A percentile compares a stretch with the other conserved stretches of the same genome.
Evolutionary conservation across 2,329 filamentous ascomycete species (phyloP).

Genomic region (Microcyclosporella mali): DNA sequence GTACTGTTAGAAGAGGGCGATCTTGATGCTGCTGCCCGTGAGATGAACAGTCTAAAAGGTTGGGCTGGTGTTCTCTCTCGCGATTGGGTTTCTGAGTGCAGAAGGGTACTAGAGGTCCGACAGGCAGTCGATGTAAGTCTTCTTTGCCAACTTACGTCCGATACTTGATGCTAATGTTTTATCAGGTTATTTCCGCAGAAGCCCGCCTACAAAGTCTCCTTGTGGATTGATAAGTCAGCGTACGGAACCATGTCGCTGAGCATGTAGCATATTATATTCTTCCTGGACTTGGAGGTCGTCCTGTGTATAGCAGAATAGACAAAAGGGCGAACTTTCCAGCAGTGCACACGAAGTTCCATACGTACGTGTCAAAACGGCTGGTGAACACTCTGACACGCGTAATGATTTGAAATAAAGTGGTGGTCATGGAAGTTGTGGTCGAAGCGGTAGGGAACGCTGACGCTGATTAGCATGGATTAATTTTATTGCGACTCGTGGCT

Average conservation of each 20-base stretch:
- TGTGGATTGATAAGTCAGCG: conserved; percentile 55
- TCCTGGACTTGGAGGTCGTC: conserved; percentile 1
- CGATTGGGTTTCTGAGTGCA: conserved; percentile 87
- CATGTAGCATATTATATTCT: conserved; percentile 15
- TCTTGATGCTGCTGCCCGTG: conserved; percentile 80
- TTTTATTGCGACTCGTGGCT: no score
- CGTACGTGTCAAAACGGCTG: no score
- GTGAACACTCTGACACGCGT: no score
- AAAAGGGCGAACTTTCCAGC: not conserved
- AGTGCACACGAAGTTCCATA: not conserved
- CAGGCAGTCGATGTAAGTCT: conserved; percentile 86
- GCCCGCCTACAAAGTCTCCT: conserved; percentile 81
- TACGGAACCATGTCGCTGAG: not conserved
- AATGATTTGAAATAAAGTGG: no score
- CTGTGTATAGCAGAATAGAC: conserved; percentile 17
- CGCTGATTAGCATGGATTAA: no score
- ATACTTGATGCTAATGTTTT: conserved; percentile 9
- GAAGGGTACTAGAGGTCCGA: conserved; percentile 87
- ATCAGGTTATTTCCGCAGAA: conserved; percentile 79
- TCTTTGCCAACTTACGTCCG: conserved; percentile 1
- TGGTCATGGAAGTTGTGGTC: no score
- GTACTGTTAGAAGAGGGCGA: conserved; percentile 88
- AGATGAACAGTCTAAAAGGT: conserved; percentile 87
- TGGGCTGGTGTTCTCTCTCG: conserved; percentile 94
- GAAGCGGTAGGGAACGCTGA: no score